These are phyloP conservation scores for Lepiota venenata DNA, from an alignment of 768 basidiomycete species.

Conservation along the genomic window DNA sequence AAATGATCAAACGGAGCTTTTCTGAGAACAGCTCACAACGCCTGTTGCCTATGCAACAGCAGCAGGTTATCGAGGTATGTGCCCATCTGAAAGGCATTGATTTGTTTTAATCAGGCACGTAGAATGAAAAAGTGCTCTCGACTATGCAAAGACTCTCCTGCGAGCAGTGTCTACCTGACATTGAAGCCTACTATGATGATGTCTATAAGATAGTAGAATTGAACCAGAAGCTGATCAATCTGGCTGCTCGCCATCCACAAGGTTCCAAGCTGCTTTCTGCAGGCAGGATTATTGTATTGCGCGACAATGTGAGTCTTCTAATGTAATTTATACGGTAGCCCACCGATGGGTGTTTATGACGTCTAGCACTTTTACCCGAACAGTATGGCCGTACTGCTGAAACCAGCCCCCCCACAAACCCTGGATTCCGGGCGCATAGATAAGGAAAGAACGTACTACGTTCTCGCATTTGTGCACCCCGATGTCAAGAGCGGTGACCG, in stretches of 20 bases:
- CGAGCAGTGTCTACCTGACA: slow-evolving; percentile 64
- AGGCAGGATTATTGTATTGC: slow-evolving; percentile 82
- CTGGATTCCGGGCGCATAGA: slow-evolving; percentile 40
- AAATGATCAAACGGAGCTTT: slow-evolving; percentile 99
- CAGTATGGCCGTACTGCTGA: slow-evolving; percentile 70
- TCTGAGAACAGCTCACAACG: slow-evolving; percentile 96
- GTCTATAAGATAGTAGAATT: slow-evolving; percentile 56
- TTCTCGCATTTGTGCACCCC: slow-evolving; percentile 68
- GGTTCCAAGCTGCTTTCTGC: slow-evolving; percentile 64
- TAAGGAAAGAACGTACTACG: slow-evolving; percentile 56
- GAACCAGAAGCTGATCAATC: slow-evolving; percentile 60
- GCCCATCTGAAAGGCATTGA: slow-evolving; percentile 7
- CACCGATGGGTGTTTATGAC: background rate
- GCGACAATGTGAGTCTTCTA: slow-evolving; percentile 62
- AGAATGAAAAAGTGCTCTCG: slow-evolving; percentile 73
- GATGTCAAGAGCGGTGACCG: slow-evolving; percentile 52
- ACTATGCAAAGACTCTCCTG: slow-evolving; percentile 66
- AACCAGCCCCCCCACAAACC: slow-evolving; percentile 49
- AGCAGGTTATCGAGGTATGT: slow-evolving; percentile 76
- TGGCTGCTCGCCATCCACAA: slow-evolving; percentile 56
- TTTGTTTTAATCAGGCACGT: slow-evolving; percentile 10
- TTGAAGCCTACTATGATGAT: slow-evolving; percentile 73
- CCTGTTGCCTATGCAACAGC: slow-evolving; percentile 90
- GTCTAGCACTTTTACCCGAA: slow-evolving; percentile 71
- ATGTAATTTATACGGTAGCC: background rate